Conservation (phyloP, 2,329 filamentous ascomycete species). For the Trichoderma atrobrunneum region DNA sequence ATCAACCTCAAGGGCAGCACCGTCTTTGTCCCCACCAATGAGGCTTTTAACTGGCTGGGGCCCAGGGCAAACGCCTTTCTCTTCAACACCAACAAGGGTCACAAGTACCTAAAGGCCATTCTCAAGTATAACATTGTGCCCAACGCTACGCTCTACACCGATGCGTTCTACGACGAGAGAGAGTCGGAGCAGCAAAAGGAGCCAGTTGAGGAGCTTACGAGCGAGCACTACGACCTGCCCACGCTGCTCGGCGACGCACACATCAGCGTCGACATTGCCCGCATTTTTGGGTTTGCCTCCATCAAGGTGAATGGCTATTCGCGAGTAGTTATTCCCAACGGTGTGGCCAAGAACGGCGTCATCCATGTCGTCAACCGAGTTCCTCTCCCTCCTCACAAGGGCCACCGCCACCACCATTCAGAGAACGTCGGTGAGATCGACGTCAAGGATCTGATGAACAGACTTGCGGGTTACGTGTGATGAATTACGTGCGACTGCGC, state of each 20-base stretch:
- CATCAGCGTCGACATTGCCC: constrained; percentile 68
- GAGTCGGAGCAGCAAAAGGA: constrained; percentile 30
- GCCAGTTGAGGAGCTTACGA: constrained; percentile 23
- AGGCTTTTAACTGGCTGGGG: constrained; percentile 74
- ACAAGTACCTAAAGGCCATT: constrained; percentile 73
- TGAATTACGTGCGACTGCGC: neutral
- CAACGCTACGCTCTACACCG: constrained; percentile 76
- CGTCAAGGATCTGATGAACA: constrained; percentile 31
- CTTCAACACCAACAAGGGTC: constrained; percentile 70
- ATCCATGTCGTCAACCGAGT: constrained; percentile 73
- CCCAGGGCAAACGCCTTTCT: constrained; percentile 75
- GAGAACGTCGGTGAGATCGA: constrained; percentile 24
- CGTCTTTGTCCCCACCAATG: constrained; percentile 77
- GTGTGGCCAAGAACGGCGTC: constrained; percentile 73
- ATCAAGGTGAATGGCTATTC: constrained; percentile 75
- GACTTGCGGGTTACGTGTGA: constrained; percentile 29
- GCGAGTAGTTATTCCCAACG: constrained; percentile 65
- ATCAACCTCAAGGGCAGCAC: constrained; percentile 62
- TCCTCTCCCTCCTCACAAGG: constrained; percentile 66
- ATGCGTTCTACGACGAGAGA: constrained; percentile 65
- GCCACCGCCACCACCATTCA: constrained; percentile 11
- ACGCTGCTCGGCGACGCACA: constrained; percentile 66
- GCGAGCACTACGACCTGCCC: constrained; percentile 64
- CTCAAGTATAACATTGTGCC: constrained; percentile 76
- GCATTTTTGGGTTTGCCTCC: constrained; percentile 63